Evolutionary conservation across 148 eudicot genomes (phyloP).

Genomic region (Amaranthus hypochondriacus): DNA sequence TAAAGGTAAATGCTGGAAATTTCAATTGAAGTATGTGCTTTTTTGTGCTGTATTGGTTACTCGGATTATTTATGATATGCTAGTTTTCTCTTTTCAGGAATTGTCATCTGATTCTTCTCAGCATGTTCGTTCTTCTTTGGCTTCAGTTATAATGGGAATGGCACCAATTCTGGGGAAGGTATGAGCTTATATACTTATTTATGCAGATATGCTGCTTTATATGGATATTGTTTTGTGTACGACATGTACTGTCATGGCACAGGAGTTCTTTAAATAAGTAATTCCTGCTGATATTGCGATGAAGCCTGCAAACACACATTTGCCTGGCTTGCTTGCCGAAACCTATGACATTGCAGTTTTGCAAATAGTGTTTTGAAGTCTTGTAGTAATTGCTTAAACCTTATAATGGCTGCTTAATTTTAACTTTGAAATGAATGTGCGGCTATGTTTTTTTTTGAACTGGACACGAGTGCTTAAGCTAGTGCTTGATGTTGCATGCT

Average conservation of each 20-base stretch:
- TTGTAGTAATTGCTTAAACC: no score
- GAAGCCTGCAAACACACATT: no score
- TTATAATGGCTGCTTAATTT: no score
- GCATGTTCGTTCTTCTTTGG: constrained; percentile 49
- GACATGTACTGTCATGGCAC: neutral
- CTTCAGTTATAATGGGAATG: constrained; percentile 55
- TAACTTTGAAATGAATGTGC: no score
- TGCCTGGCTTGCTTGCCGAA: no score
- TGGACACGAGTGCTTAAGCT: no score
- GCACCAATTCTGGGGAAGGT: constrained; percentile 53
- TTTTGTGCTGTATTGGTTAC: neutral
- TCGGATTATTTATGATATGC: neutral
- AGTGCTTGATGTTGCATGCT: no score
- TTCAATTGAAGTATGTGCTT: neutral
- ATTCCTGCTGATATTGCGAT: no score
- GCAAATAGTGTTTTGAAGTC: no score
- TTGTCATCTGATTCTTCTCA: constrained; percentile 51
- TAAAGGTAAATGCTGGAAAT: constrained; percentile 44
- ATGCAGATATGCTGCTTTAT: neutral
- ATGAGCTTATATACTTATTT: neutral
- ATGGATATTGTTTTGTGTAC: constrained; percentile 1
- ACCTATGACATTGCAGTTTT: no score
- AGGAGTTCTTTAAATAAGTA: no score
- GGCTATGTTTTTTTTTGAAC: no score
- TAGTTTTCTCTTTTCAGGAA: constrained; percentile 28